Evolutionary conservation across 2,329 filamentous ascomycete genomes (phyloP), one percentile per base, ranked within the genome.

Genomic region (Albifimbria verrucaria): DNA sequence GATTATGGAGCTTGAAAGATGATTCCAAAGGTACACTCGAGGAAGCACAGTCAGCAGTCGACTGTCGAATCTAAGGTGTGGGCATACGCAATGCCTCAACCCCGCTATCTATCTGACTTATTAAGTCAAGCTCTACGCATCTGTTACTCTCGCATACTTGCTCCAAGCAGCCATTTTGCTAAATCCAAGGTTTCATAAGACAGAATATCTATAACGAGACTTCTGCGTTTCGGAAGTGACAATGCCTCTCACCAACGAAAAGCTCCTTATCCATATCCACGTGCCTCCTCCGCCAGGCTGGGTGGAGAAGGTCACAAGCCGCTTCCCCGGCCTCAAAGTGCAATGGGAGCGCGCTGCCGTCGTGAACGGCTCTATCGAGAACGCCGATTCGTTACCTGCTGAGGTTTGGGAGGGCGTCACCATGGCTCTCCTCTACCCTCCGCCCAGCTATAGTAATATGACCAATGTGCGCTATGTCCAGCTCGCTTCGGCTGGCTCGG

Each of bases 381-480:
- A 48, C 5, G 55, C 62, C 1, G 61, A 70, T 11, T 56, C 68
- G 10, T 52, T 74, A 17, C 50, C 65, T 1, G 49, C 62, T 12
- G 67, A 69, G 9, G 50, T 63, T 0, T 76, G 66, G 65, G 67
- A 72, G 1, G 72, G 70, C 21, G 72, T 75, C n/a, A 78, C 75
- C 0, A 57, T 77, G 39, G 53, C 76, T 17, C 64, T 62, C 41
- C 61, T 65, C 4, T 67, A 66, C 50, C 55, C 62, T 24, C 64
- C 71, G 4, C 69, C 72, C 2, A 63, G 61, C 0, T 56, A 61
- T 2, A 63, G 65, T 23, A 50, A 64, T 43, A 62, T 76, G 28
- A 58, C 63, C 9, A 62, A 68, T 3, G 63, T 78, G 22, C 68
- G 73, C 45, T 76, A 71, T 53, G 69, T 79, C n/a, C 77, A 80